These are phyloP conservation scores for Multifurca ochricompacta DNA, from an alignment of 768 basidiomycete species.

Conservation along the genomic window DNA sequence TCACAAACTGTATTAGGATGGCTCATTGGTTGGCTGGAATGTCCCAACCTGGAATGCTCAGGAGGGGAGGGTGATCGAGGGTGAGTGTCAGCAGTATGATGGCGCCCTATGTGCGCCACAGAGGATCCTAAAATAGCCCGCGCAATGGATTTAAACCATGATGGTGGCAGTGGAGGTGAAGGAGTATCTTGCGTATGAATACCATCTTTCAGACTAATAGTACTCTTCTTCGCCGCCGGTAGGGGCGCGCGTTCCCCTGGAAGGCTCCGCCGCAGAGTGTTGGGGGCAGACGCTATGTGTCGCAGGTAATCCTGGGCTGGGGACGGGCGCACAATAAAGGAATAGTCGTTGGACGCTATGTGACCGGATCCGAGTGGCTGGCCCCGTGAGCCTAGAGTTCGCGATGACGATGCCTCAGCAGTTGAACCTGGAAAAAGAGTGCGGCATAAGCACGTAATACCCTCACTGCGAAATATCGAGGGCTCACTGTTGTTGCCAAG, in stretches of 20 bases:
- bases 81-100: conserved; percentile 10
- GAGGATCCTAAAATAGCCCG: conserved; percentile 47
- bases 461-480: not conserved
- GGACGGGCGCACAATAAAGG: conserved; percentile 25
- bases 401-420: conserved; percentile 3
- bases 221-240: conserved; percentile 5
- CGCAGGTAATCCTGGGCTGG: conserved; percentile 63
- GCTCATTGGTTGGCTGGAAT: conserved; percentile 8
- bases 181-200: conserved; percentile 28
- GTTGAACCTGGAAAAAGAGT: not conserved
- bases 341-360: conserved; percentile 21
- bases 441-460: not conserved
- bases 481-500: conserved; percentile 3
- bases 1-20: conserved; percentile 20
- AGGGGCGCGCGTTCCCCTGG: not conserved
- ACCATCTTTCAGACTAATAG: conserved; percentile 31
- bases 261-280: conserved; percentile 28
- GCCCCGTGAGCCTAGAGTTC: not conserved
- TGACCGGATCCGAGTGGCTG: conserved; percentile 5
- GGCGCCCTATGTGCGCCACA: conserved; percentile 40
- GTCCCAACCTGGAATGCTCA: not conserved
- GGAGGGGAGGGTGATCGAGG: not conserved
- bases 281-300: conserved; percentile 61
- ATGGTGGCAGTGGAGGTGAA: conserved; percentile 50
- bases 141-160: conserved; percentile 69